Conservation (phyloP, 768 basidiomycete species). For the Lentinula raphanica region DNA sequence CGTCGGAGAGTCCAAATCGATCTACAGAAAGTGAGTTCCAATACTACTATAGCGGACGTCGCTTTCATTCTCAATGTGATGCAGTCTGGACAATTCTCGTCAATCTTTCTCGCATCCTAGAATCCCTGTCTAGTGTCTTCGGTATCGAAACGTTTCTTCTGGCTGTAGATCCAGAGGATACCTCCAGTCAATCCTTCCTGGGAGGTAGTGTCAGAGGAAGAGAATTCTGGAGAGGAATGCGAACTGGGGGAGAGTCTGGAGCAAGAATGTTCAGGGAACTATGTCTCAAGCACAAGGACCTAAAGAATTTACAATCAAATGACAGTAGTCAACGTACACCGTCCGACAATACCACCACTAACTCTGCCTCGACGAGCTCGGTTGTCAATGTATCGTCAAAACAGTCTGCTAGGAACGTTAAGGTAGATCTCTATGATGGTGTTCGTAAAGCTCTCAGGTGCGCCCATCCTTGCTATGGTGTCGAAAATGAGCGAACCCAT, state of each 20-base stretch:
- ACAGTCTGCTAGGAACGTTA: conserved; percentile 35
- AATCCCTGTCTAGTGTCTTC: conserved; percentile 43
- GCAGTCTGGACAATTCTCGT: conserved; percentile 44
- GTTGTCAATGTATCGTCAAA: conserved; percentile 10
- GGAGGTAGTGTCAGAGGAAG: conserved; percentile 57
- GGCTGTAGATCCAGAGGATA: conserved; percentile 48
- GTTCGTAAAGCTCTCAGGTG: conserved; percentile 55
- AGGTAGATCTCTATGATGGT: conserved; percentile 50
- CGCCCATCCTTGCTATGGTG: conserved; percentile 5
- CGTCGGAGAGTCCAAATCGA: not conserved
- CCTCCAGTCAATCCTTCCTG: conserved; percentile 49
- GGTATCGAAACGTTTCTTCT: conserved; percentile 61
- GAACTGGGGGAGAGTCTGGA: conserved; percentile 54
- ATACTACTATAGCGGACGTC: not conserved
- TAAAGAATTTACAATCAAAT: not conserved
- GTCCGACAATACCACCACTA: not conserved
- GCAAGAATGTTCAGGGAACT: conserved; percentile 50
- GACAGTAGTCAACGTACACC: not conserved
- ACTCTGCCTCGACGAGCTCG: conserved; percentile 13
- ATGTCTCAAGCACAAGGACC: conserved; percentile 20
- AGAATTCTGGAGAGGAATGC: conserved; percentile 61
- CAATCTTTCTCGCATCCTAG: conserved; percentile 47
- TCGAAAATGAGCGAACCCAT: too few relatives aligned
- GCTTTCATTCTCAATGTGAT: not conserved
- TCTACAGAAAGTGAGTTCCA: conserved; percentile 5